A percentile compares a stretch with the other conserved stretches of the same genome.
phyloP scores from a whole-genome alignment of 192 early-diverging fungal genomes.

The Gamsiella multidivaricata region DNA sequence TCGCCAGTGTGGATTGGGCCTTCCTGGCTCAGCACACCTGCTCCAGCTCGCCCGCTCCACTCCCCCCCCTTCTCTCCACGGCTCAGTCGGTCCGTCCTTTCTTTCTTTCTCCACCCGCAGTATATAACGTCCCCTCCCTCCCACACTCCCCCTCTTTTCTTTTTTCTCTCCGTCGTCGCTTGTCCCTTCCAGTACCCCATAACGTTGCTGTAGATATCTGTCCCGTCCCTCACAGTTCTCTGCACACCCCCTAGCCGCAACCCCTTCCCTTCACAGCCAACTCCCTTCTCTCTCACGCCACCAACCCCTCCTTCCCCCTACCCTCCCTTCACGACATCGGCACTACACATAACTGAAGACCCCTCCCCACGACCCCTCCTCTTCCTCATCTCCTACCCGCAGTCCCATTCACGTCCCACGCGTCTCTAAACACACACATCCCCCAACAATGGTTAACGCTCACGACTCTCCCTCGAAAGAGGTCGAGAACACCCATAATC shows the following conservation, averaged over 20 bases:
- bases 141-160: not conserved
- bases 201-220: constrained; percentile 8
- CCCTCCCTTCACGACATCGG: constrained; percentile 7
- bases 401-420: not conserved
- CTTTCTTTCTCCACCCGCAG: constrained; percentile 30
- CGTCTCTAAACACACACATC: not conserved
- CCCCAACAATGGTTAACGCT: constrained; percentile 14
- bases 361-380: not conserved
- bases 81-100: constrained; percentile 13
- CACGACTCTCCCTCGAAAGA: constrained; percentile 32
- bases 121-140: constrained; percentile 4
- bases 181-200: constrained; percentile 15
- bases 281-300: not conserved
- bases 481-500: constrained; percentile 40
- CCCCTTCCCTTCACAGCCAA: not conserved
- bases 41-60: not conserved
- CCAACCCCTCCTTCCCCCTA: not conserved
- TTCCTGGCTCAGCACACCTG: not conserved
- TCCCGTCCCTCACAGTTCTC: not conserved
- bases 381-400: not conserved
- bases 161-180: constrained; percentile 21
- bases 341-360: not conserved
- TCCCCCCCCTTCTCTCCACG: constrained; percentile 30
- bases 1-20: too few relatives aligned
- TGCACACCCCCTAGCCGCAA: too few relatives aligned